Percentiles rank a stretch among this genome's conserved stretches.
Conservation (phyloP, 2,329 filamentous ascomycete species). For the Neopestalotiopsis sp. region DNA sequence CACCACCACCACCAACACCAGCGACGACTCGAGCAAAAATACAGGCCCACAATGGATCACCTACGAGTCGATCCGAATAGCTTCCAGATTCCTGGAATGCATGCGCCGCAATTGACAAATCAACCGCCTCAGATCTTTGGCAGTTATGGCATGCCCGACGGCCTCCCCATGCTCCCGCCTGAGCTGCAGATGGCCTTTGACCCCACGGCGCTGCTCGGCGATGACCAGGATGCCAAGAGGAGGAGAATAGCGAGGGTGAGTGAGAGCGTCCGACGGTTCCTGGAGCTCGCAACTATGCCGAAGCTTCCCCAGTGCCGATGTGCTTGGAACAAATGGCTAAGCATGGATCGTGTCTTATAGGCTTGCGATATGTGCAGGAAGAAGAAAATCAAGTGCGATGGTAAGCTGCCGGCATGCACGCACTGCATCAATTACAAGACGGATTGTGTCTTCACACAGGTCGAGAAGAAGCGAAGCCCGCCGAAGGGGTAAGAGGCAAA, state of each 20-base stretch:
- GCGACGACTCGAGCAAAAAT: background rate
- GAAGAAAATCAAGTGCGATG: conserved; percentile 98
- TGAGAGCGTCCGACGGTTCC: conserved; percentile 18
- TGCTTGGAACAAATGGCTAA: conserved; percentile 23
- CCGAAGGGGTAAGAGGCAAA: conserved; percentile 80
- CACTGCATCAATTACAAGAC: conserved; percentile 99
- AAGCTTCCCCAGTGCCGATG: too few species aligned
- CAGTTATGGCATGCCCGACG: conserved; percentile 61
- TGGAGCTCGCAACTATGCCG: background rate
- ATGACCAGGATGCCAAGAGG: conserved; percentile 83
- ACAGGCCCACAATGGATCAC: conserved; percentile 49
- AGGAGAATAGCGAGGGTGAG: conserved; percentile 86
- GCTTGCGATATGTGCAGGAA: conserved; percentile 97
- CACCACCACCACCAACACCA: background rate
- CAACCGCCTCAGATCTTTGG: conserved; percentile 75
- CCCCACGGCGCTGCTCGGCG: conserved; percentile 62
- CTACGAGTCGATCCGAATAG: conserved; percentile 46
- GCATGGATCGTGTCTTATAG: conserved; percentile 46
- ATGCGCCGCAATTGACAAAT: conserved; percentile 64
- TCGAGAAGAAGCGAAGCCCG: conserved; percentile 97
- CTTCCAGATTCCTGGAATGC: conserved; percentile 64
- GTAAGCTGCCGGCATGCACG: conserved; percentile 91
- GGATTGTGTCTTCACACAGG: conserved; percentile 94
- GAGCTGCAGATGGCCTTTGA: conserved; percentile 64
- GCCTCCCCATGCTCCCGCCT: conserved; percentile 61